Conservation (phyloP, 495 filamentous ascomycete genomes). For the Talaromyces thailandensis region DNA sequence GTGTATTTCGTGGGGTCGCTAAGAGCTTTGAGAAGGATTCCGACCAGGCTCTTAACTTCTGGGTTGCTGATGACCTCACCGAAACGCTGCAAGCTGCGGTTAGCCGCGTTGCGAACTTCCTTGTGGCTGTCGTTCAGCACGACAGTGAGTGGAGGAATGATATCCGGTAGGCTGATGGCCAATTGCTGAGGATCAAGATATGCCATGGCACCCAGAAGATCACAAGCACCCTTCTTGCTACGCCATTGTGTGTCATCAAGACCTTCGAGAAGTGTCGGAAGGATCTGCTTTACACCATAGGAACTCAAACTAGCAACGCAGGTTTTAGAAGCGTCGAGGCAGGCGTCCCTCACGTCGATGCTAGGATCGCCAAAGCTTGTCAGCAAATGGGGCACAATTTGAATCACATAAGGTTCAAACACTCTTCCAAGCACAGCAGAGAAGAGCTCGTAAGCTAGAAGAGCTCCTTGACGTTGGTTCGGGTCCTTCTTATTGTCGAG, state of each 20-base stretch:
- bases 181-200: conserved; percentile 94
- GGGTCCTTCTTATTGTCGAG: conserved; percentile 87
- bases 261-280: conserved; percentile 86
- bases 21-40: conserved; percentile 86
- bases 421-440: conserved; percentile 74
- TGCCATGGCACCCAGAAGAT: conserved; percentile 93
- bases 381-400: conserved; percentile 86
- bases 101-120: conserved; percentile 84
- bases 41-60: conserved; percentile 84
- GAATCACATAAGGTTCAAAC: conserved; percentile 94
- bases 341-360: conserved; percentile 83
- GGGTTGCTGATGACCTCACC: conserved; percentile 98
- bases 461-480: conserved; percentile 78
- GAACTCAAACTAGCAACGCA: conserved; percentile 91
- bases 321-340: conserved; percentile 85
- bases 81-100: conserved; percentile 92
- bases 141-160: conserved; percentile 87
- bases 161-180: conserved; percentile 83
- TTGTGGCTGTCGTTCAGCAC: conserved; percentile 98
- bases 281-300: conserved; percentile 87
- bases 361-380: conserved; percentile 81
- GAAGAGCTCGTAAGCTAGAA: conserved; percentile 84
- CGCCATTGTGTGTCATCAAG: conserved; percentile 94
- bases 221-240: conserved; percentile 96
- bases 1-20: conserved; percentile 98